phyloP scores from a whole-genome alignment of 441 rosid species.

The Populus trichocarpa region DNA sequence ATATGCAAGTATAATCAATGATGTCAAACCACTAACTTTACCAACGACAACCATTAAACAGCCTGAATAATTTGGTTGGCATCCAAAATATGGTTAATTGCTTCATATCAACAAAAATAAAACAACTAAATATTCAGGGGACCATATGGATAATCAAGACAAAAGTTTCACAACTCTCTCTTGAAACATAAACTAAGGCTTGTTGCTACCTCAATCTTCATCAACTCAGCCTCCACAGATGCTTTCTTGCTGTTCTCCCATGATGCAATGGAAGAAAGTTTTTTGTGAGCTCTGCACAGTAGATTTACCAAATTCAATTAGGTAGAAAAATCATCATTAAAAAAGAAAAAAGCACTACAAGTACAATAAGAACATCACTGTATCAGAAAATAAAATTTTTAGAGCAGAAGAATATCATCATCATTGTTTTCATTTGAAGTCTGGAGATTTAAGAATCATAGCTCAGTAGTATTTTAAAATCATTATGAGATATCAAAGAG shows the following conservation, averaged over 20 bases:
- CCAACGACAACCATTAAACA: background rate
- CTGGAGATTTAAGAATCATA: background rate
- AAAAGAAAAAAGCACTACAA: background rate
- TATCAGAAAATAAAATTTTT: too few species aligned
- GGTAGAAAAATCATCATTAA: background rate
- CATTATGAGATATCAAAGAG: background rate
- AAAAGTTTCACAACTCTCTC: background rate
- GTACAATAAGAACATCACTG: too few species aligned
- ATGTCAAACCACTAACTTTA: background rate
- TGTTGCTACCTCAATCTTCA: conserved; percentile 57
- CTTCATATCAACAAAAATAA: background rate
- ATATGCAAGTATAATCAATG: background rate
- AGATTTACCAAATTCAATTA: conserved; percentile 1
- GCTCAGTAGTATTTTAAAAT: background rate
- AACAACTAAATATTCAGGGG: background rate
- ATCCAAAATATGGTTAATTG: background rate
- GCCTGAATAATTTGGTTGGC: background rate
- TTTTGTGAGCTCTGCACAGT: conserved; percentile 74
- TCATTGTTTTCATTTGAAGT: background rate
- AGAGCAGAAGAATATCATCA: too few species aligned
- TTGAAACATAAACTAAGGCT: background rate
- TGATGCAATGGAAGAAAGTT: conserved; percentile 54
- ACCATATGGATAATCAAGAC: background rate
- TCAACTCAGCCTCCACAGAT: conserved; percentile 70
- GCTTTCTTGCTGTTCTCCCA: conserved; percentile 93